Conservation (phyloP, 371 early-diverging fungal species). For the Lichtheimia hyalospora region DNA sequence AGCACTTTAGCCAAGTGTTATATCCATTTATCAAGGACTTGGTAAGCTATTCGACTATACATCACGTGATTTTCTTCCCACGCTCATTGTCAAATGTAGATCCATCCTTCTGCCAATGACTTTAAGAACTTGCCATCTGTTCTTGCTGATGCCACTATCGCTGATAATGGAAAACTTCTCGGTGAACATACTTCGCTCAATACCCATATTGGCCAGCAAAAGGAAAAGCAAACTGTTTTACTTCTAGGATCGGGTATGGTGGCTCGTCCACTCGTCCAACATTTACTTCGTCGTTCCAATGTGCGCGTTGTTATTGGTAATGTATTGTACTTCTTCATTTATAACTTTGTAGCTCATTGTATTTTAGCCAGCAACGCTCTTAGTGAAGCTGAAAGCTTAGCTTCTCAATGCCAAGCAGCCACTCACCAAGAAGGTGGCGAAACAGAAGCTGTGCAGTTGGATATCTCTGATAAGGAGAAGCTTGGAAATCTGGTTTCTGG, state of each 20-base stretch:
- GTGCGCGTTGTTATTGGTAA: conserved; percentile 76
- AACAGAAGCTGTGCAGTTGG: conserved; percentile 51
- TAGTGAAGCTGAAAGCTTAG: conserved; percentile 70
- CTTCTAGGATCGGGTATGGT: conserved; percentile 95
- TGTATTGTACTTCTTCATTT: not conserved
- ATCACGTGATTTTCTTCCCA: no score
- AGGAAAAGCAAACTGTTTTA: conserved; percentile 58
- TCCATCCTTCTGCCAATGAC: conserved; percentile 13
- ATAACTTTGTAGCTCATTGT: not conserved
- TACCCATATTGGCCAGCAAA: not conserved
- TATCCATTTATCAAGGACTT: conserved; percentile 81
- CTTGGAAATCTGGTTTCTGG: conserved; percentile 69
- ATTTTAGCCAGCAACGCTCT: conserved; percentile 76
- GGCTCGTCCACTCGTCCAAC: conserved; percentile 86
- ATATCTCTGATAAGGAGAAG: conserved; percentile 46
- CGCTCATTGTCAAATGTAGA: conserved; percentile 2
- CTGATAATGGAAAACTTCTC: conserved; percentile 68
- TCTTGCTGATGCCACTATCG: conserved; percentile 77
- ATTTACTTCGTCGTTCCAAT: conserved; percentile 65
- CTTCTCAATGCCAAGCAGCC: conserved; percentile 23
- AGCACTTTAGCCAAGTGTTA: conserved; percentile 86
- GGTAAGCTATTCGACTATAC: conserved; percentile 42
- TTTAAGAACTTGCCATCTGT: conserved; percentile 18
- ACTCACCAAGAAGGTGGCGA: conserved; percentile 33
- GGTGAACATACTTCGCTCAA: conserved; percentile 53